Evolutionary conservation across 164 flowering plant species (phyloP), one percentile per base, ranked within the genome.

Genomic region (Magnolia officinalis): DNA sequence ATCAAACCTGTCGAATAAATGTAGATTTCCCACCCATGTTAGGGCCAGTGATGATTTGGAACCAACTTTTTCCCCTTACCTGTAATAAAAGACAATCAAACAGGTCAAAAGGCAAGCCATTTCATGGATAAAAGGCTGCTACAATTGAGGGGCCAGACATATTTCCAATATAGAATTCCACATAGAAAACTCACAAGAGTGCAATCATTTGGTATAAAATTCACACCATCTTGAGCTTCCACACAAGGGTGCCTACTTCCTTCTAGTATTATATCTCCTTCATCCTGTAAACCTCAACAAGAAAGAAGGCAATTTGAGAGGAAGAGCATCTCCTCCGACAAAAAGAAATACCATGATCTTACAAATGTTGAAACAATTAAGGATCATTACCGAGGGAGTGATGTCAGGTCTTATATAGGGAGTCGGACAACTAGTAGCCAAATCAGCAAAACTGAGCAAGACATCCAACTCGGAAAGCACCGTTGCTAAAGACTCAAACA

Each of bases 11-110:
- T 24, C 99, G 86, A 78, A 96, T 96, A 81, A 86, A 92, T 73
- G 99, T 96, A 20, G 99, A 96, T 82, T 96, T 96, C 70, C 98
- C 99, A 83, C 99, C 99, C 98, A 96, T 96, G 80, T 96, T 96
- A 58, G 99, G 99, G 50, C 98, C 99, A 9, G 99, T 96, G 74
- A 96, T 92, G 58, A 96, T 96, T 70, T 96, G 99, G 82, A 96
- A 94, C 99, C 99, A 96, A 82, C 97, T 96, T 81, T 90, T 82
- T 58, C 89, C 97, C 75, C 98, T 89, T 13, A 89, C 84, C 99
- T 96, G 85, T 68, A 73, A 76, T 67, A 31, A 77, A 55, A 52
- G 45, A 0, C 13, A 58, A 78, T n/a, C 73, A 71, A n/a, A 31
- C 6, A 65, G 67, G 50, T 14, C 21, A 50, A 52, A 65, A 68